phyloP scores from a whole-genome alignment of 2,329 filamentous ascomycete species.

The Hymenoscyphus fructigenus region DNA sequence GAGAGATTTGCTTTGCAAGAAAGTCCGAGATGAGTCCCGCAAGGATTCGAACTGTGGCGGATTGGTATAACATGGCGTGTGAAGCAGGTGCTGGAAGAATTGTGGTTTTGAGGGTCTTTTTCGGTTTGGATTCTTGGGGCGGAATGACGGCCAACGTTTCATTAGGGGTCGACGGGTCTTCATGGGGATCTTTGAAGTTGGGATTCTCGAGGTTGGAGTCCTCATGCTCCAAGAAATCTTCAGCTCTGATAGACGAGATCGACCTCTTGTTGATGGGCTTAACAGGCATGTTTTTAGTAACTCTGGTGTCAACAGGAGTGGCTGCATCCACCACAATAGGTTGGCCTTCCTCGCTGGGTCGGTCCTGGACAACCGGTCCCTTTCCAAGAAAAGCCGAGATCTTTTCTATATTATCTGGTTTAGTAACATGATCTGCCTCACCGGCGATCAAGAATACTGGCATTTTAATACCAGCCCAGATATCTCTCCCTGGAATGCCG shows the following conservation, averaged over 20 bases:
- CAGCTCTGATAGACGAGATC: constrained; percentile 42
- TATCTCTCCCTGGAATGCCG: constrained; percentile 66
- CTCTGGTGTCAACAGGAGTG: constrained; percentile 44
- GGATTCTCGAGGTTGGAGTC: constrained; percentile 35
- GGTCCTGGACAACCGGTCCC: constrained; percentile 28
- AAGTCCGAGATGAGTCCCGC: constrained; percentile 84
- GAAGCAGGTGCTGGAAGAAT: constrained; percentile 75
- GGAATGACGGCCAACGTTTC: constrained; percentile 46
- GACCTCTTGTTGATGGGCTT: constrained; percentile 31
- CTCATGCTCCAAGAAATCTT: constrained; percentile 40
- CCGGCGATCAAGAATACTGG: constrained; percentile 80
- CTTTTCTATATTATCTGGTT: constrained; percentile 66
- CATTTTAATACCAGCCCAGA: constrained; percentile 71
- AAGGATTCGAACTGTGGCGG: constrained; percentile 70
- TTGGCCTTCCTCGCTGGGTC: constrained; percentile 34
- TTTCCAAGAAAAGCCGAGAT: constrained; percentile 51
- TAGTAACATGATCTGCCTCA: constrained; percentile 73
- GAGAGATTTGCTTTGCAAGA: constrained; percentile 70
- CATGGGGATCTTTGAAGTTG: constrained; percentile 39
- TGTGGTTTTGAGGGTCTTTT: constrained; percentile 62
- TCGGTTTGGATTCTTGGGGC: constrained; percentile 48
- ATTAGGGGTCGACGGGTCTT: constrained; percentile 49
- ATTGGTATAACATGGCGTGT: constrained; percentile 81
- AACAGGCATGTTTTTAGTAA: constrained; percentile 19
- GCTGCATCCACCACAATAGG: constrained; percentile 50